Evolutionary conservation across 768 basidiomycete genomes (phyloP).

Genomic region (Agrocybe pediades): DNA sequence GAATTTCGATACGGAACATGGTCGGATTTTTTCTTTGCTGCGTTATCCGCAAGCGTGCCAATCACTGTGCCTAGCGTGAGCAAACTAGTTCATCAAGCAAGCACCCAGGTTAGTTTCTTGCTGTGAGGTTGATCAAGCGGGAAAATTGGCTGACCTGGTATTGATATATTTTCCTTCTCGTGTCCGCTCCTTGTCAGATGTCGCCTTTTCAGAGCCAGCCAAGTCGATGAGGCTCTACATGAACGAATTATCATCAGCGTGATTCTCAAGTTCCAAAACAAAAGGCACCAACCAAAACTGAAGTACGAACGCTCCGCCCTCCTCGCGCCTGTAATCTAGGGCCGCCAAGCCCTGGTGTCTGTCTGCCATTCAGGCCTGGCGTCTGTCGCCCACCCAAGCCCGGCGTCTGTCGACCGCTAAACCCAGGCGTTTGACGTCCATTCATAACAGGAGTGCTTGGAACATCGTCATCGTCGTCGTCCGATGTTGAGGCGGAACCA

Average conservation of each 20-base stretch:
- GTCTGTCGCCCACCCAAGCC: constrained; percentile 40
- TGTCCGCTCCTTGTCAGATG: constrained; percentile 93
- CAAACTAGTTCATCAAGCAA: constrained; percentile 54
- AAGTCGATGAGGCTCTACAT: constrained; percentile 88
- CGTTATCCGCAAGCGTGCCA: constrained; percentile 87
- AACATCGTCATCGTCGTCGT: constrained; percentile 46
- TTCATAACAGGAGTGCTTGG: constrained; percentile 23
- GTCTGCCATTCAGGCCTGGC: constrained; percentile 44
- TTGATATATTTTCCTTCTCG: constrained; percentile 98
- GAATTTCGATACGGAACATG: constrained; percentile 96
- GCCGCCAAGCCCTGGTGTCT: constrained; percentile 49
- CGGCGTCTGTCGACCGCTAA: constrained; percentile 41
- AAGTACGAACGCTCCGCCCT: constrained; percentile 78
- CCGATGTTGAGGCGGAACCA: constrained; percentile 27
- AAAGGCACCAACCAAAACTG: constrained; percentile 57
- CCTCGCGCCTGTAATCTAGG: constrained; percentile 75
- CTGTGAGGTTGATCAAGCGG: too few species aligned
- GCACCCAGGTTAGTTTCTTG: too few species aligned
- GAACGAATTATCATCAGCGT: constrained; percentile 1
- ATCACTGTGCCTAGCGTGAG: constrained; percentile 94
- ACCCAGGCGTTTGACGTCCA: constrained; percentile 45
- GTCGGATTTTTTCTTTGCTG: constrained; percentile 77
- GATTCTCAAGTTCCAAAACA: not conserved
- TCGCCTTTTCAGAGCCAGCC: constrained; percentile 96
- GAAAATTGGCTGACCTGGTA: constrained; percentile 53